Evolutionary conservation across 306 rosid genomes (phyloP).

Genomic region (Malus sieversii): DNA sequence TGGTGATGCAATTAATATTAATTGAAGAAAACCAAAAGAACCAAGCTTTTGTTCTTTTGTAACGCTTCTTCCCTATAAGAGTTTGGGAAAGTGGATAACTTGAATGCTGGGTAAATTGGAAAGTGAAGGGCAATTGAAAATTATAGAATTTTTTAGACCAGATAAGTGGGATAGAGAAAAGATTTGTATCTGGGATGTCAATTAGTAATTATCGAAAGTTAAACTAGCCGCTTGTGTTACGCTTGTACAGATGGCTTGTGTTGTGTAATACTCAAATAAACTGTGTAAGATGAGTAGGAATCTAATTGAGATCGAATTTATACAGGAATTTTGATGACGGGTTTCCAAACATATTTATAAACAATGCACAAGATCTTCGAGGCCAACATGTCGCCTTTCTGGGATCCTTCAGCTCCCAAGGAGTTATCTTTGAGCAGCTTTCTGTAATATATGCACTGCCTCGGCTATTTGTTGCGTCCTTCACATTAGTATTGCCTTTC

Average conservation of each 20-base stretch:
- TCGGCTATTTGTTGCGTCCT: constrained; percentile 84
- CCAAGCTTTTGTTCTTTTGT: background rate
- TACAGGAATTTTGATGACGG: constrained; percentile 91
- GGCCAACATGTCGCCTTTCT: constrained; percentile 94
- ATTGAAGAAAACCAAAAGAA: background rate
- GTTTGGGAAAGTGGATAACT: background rate
- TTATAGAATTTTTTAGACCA: background rate
- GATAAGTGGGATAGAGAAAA: background rate
- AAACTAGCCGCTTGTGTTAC: background rate
- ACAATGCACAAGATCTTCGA: constrained; percentile 85
- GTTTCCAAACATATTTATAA: constrained; percentile 76
- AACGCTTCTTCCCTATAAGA: background rate
- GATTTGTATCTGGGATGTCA: background rate
- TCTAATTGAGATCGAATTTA: constrained; percentile 18
- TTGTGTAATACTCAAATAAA: background rate
- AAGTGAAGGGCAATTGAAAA: background rate
- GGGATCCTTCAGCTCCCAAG: constrained; percentile 89
- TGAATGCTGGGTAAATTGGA: background rate
- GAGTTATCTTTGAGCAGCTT: constrained; percentile 85
- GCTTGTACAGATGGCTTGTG: background rate
- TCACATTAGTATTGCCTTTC: constrained; percentile 90
- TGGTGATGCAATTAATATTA: background rate
- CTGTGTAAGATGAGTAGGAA: background rate
- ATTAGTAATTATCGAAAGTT: background rate
- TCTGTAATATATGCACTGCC: constrained; percentile 91